phyloP scores from a whole-genome alignment of 805 yeast genomes.

The Debaryomyces castellii region DNA sequence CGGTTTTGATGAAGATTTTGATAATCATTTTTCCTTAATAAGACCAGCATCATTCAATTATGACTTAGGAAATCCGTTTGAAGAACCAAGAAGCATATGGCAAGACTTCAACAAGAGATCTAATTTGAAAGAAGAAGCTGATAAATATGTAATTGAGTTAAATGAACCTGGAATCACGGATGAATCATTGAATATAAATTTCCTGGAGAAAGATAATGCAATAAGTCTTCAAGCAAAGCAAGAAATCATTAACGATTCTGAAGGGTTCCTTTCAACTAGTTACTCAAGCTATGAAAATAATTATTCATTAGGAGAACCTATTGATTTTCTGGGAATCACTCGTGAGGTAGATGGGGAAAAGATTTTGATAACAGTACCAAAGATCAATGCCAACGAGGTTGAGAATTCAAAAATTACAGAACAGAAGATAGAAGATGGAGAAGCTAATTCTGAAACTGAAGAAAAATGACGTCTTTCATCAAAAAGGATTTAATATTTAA shows the following conservation, averaged over 20 bases:
- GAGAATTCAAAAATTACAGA: not conserved
- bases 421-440: not conserved
- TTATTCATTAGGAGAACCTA: constrained; percentile 21
- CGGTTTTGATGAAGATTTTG: not conserved
- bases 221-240: constrained; percentile 18
- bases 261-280: constrained; percentile 10
- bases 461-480: not conserved
- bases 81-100: constrained; percentile 2
- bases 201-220: constrained; percentile 21
- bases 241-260: constrained; percentile 9
- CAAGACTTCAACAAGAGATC: constrained; percentile 16
- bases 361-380: constrained; percentile 20
- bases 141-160: constrained; percentile 19
- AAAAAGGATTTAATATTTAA: not conserved
- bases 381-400: constrained; percentile 8
- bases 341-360: constrained; percentile 19
- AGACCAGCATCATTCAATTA: not conserved
- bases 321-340: constrained; percentile 18
- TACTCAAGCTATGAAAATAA: constrained; percentile 17
- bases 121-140: constrained; percentile 21
- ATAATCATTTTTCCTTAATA: not conserved
- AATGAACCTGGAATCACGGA: constrained; percentile 14
- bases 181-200: constrained; percentile 22
- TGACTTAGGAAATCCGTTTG: constrained; percentile 1
- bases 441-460: not conserved